Percentiles rank a stretch among this genome's conserved stretches.
phyloP scores from a whole-genome alignment of 2,329 filamentous ascomycete genomes.

The Monilinia fructicola region DNA sequence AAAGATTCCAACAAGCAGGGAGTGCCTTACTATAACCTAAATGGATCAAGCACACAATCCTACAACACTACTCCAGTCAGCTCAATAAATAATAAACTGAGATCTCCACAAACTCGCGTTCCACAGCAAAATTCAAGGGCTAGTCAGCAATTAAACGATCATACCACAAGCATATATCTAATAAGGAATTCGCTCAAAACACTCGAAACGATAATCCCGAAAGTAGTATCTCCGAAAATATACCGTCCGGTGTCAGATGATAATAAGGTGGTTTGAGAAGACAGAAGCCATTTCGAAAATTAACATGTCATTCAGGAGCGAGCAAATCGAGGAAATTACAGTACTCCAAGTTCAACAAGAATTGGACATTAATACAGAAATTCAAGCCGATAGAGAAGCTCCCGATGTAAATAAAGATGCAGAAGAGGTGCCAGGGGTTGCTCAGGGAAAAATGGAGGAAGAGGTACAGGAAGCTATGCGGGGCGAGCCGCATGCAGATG shows the following conservation, averaged over 20 bases:
- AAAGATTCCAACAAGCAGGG: background rate
- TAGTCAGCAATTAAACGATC: background rate
- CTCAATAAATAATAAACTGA: too few species aligned
- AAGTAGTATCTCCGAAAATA: background rate
- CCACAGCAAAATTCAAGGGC: background rate
- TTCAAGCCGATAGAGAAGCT: background rate
- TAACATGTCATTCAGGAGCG: too few species aligned
- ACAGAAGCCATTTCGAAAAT: background rate
- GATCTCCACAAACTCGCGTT: background rate
- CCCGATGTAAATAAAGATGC: background rate
- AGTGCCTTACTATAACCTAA: background rate
- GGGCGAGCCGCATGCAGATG: constrained; percentile 2
- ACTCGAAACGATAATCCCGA: background rate
- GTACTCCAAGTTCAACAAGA: background rate
- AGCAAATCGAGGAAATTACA: background rate
- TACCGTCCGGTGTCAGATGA: background rate
- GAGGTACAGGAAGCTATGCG: constrained; percentile 2
- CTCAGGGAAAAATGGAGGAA: background rate
- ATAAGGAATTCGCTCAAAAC: background rate
- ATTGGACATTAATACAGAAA: background rate
- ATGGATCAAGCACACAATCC: constrained; percentile 22
- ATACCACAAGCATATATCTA: background rate
- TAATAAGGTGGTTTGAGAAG: background rate
- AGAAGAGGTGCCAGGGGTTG: background rate
- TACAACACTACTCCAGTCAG: constrained; percentile 8